Conservation (phyloP, 148 eudicot genomes). For the Nepenthes mirabilis region DNA sequence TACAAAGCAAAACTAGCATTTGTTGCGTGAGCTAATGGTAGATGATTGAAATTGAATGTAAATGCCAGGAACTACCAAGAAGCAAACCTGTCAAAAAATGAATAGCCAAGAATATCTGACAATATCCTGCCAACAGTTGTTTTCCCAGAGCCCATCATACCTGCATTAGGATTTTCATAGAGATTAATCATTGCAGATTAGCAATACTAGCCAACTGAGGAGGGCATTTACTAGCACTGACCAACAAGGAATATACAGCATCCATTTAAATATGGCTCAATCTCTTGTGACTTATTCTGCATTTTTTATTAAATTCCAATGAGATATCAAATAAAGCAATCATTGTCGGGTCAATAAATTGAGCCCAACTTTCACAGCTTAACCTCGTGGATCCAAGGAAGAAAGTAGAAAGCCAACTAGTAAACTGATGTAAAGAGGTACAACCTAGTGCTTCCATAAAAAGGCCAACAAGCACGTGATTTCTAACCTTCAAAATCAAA, state of each 20-base stretch:
- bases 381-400: neutral
- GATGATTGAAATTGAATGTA: neutral
- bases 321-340: constrained; percentile 3
- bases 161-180: neutral
- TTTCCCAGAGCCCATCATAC: constrained; percentile 99
- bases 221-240: constrained; percentile 21
- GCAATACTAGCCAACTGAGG: neutral
- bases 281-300: constrained; percentile 66
- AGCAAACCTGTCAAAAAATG: constrained; percentile 73
- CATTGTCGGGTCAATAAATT: neutral
- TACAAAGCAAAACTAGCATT: neutral
- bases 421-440: neutral
- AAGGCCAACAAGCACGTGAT: neutral
- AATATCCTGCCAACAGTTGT: constrained; percentile 85
- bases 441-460: neutral
- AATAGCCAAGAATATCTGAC: constrained; percentile 65
- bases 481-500: constrained; percentile 40
- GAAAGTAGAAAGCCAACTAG: neutral
- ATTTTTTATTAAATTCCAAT: constrained; percentile 14
- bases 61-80: neutral
- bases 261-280: constrained; percentile 51
- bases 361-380: constrained; percentile 1
- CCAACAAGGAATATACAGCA: constrained; percentile 92
- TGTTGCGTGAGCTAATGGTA: neutral
- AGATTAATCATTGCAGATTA: neutral